phyloP scores from a whole-genome alignment of 2,329 filamentous ascomycete genomes.

The Xylaria polymorpha region DNA sequence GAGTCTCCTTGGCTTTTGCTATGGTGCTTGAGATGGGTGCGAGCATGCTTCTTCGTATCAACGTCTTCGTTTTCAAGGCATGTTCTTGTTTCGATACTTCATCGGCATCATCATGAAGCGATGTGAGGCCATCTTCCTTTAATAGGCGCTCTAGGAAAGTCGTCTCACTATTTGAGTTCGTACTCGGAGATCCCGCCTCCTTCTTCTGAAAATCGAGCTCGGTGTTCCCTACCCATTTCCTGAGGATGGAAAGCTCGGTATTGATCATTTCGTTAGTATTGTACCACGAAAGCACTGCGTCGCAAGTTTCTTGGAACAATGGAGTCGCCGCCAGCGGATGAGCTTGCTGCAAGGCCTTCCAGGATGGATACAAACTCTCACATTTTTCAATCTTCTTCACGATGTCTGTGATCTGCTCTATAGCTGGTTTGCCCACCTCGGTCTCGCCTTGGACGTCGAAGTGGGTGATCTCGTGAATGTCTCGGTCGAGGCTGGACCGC shows the following conservation, averaged over 20 bases:
- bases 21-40: conserved; percentile 86
- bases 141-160: conserved; percentile 94
- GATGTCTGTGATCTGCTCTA: conserved; percentile 89
- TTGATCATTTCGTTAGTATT: conserved; percentile 98
- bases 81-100: conserved; percentile 51
- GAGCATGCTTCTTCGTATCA: conserved; percentile 78
- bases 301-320: conserved; percentile 83
- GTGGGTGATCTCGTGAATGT: conserved; percentile 87
- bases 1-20: conserved; percentile 89
- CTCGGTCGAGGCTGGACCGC: conserved; percentile 75
- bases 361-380: conserved; percentile 86
- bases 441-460: conserved; percentile 95
- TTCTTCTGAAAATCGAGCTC: conserved; percentile 90
- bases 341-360: conserved; percentile 76
- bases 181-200: conserved; percentile 73
- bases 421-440: conserved; percentile 87
- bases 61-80: conserved; percentile 55
- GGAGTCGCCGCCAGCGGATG: conserved; percentile 82
- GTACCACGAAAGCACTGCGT: conserved; percentile 94
- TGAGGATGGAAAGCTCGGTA: conserved; percentile 88
- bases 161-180: conserved; percentile 84
- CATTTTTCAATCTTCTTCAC: conserved; percentile 91
- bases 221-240: conserved; percentile 96
- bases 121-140: conserved; percentile 95
- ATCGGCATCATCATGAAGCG: conserved; percentile 78